A percentile compares a stretch with the other conserved stretches of the same genome.
phyloP scores from a whole-genome alignment of 2,329 filamentous ascomycete species.

The Onygenales sp. region DNA sequence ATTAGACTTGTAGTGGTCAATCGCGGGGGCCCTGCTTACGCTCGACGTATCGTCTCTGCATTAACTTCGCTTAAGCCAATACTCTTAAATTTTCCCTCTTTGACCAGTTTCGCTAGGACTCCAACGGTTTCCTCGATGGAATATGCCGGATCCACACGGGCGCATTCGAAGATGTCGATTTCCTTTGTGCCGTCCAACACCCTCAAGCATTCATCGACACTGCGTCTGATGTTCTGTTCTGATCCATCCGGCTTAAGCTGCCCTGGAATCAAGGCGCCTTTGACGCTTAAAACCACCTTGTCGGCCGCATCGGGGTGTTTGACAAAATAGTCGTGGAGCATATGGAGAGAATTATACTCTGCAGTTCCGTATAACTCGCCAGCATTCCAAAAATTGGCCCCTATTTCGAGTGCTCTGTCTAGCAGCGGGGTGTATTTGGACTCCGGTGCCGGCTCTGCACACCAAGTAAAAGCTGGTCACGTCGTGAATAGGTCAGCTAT shows the following conservation, averaged over 20 bases:
- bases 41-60: slow-evolving; percentile 32
- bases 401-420: slow-evolving; percentile 38
- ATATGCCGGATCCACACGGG: slow-evolving; percentile 42
- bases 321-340: slow-evolving; percentile 19
- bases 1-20: neutral
- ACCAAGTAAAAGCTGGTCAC: slow-evolving; percentile 19
- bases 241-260: slow-evolving; percentile 37
- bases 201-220: slow-evolving; percentile 44
- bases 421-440: slow-evolving; percentile 30
- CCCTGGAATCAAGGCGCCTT: slow-evolving; percentile 19
- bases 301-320: slow-evolving; percentile 19
- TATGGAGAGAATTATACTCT: slow-evolving; percentile 19
- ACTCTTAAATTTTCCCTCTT: slow-evolving; percentile 27
- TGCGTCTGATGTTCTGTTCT: slow-evolving; percentile 41
- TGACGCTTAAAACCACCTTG: slow-evolving; percentile 19
- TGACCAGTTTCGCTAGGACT: slow-evolving; percentile 20
- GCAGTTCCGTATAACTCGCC: slow-evolving; percentile 25
- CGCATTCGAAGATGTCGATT: slow-evolving; percentile 49
- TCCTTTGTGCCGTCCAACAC: slow-evolving; percentile 42
- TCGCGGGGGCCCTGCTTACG: slow-evolving; percentile 14
- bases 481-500: neutral
- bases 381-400: slow-evolving; percentile 22
- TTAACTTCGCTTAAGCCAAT: slow-evolving; percentile 27
- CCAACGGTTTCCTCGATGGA: slow-evolving; percentile 36
- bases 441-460: slow-evolving; percentile 7